Percentiles rank a stretch among this genome's conserved stretches.
These are phyloP conservation scores for Candida freyschussii DNA, from an alignment of 1,139 yeast species.

Conservation along the genomic window DNA sequence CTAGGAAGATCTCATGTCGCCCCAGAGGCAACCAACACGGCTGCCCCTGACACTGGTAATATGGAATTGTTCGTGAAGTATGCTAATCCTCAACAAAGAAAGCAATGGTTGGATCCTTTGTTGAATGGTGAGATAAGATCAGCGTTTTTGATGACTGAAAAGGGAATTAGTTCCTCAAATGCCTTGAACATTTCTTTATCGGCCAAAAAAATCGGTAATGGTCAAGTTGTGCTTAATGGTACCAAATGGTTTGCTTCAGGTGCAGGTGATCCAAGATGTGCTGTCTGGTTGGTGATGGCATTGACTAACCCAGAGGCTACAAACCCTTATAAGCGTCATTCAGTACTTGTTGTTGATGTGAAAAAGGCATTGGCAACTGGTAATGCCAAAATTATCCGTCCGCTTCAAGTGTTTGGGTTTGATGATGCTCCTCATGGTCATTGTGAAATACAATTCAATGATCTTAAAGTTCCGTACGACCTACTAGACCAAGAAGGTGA, in stretches of 20 bases:
- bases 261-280: conserved; percentile 66
- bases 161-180: conserved; percentile 60
- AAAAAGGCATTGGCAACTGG: conserved; percentile 50
- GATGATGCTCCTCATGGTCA: conserved; percentile 79
- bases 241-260: conserved; percentile 76
- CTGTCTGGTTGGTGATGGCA: conserved; percentile 65
- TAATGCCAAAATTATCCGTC: conserved; percentile 46
- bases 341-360: conserved; percentile 55
- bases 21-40: conserved; percentile 61
- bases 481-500: conserved; percentile 49
- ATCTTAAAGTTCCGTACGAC: conserved; percentile 46
- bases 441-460: conserved; percentile 52
- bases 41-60: conserved; percentile 74
- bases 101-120: conserved; percentile 51
- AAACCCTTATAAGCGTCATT: conserved; percentile 49
- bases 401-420: conserved; percentile 55
- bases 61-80: conserved; percentile 65
- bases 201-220: conserved; percentile 39
- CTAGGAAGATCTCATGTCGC: conserved; percentile 54
- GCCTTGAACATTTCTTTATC: conserved; percentile 57
- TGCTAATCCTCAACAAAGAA: conserved; percentile 49
- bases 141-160: conserved; percentile 70
- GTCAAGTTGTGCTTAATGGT: conserved; percentile 56
- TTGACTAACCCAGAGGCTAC: conserved; percentile 40
- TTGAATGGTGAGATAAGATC: conserved; percentile 57